Percentiles rank a stretch among this genome's conserved stretches.
Evolutionary conservation across 2,329 filamentous ascomycete genomes (phyloP).

Genomic region (Microsporum canis): DNA sequence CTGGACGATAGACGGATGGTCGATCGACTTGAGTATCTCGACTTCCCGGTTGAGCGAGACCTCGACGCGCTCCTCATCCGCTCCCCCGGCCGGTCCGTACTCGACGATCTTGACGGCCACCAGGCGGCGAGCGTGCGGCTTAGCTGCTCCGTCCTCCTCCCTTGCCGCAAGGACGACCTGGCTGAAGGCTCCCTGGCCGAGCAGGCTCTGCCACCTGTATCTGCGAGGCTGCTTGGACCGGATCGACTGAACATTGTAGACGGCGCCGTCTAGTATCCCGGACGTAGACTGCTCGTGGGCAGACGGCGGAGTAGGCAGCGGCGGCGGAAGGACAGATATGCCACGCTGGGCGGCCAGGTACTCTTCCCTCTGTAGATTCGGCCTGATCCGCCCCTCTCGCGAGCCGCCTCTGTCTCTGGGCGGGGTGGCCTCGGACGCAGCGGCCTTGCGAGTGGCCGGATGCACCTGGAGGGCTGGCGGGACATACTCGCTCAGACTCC

Average conservation of each 20-base stretch:
- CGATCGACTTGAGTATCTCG: conserved; percentile 79
- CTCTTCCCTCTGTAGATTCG: conserved; percentile 58
- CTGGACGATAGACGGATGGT: conserved; percentile 81
- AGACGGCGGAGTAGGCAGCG: conserved; percentile 68
- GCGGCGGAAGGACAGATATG: conserved; percentile 47
- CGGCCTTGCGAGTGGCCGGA: conserved; percentile 54
- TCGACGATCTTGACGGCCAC: conserved; percentile 95
- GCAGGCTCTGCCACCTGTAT: conserved; percentile 67
- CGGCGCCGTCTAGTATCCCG: conserved; percentile 22
- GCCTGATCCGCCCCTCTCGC: conserved; percentile 28
- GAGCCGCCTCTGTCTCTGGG: conserved; percentile 16
- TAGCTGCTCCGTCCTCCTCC: conserved; percentile 47
- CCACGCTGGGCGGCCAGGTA: conserved; percentile 71
- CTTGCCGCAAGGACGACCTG: conserved; percentile 85
- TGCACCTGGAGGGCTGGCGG: conserved; percentile 59
- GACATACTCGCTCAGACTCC: conserved; percentile 80
- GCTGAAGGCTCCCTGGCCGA: conserved; percentile 93
- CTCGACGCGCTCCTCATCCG: conserved; percentile 84
- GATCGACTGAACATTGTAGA: conserved; percentile 58
- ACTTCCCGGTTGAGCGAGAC: conserved; percentile 89
- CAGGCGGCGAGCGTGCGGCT: conserved; percentile 42
- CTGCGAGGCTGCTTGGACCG: conserved; percentile 57
- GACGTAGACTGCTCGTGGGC: conserved; percentile 49
- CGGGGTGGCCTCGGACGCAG: conserved; percentile 50
- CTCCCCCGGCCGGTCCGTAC: conserved; percentile 84